A percentile compares a stretch with the other conserved stretches of the same genome.
Conservation (phyloP, 257 asterid genomes). For the Gentiana straminea region DNA sequence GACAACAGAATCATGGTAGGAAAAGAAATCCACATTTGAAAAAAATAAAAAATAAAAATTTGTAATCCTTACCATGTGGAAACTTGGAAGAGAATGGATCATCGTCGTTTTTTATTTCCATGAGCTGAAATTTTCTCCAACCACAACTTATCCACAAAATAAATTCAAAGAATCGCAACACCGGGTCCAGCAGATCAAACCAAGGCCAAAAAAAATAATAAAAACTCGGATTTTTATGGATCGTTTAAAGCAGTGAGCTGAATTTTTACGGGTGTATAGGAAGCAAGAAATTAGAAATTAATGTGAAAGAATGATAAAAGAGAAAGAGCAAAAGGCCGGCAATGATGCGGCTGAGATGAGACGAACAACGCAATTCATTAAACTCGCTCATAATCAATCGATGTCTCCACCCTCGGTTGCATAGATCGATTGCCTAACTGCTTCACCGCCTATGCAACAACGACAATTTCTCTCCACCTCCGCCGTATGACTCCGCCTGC, state of each 20-base stretch:
- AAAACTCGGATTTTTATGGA: no score
- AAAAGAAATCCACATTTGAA: no score
- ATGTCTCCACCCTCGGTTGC: constrained; percentile 53
- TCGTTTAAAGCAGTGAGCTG: no score
- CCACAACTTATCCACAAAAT: neutral
- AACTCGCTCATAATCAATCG: constrained; percentile 79
- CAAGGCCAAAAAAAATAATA: no score
- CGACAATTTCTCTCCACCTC: no score
- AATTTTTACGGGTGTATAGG: constrained; percentile 76
- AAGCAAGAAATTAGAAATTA: constrained; percentile 87
- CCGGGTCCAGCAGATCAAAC: neutral
- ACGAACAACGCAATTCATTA: constrained; percentile 61
- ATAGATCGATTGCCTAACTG: constrained; percentile 39
- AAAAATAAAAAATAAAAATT: neutral
- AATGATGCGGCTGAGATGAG: constrained; percentile 77
- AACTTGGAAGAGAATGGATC: constrained; percentile 27
- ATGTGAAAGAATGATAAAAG: constrained; percentile 66
- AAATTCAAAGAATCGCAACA: neutral
- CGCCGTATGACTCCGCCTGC: no score
- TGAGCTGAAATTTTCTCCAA: constrained; percentile 13
- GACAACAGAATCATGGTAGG: no score
- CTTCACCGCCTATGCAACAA: neutral
- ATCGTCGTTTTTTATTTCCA: constrained; percentile 46
- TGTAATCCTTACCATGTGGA: constrained; percentile 39
- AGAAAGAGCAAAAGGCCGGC: constrained; percentile 89